Evolutionary conservation across 139 green algal species (phyloP).

Genomic region (Micractinium conductrix): DNA sequence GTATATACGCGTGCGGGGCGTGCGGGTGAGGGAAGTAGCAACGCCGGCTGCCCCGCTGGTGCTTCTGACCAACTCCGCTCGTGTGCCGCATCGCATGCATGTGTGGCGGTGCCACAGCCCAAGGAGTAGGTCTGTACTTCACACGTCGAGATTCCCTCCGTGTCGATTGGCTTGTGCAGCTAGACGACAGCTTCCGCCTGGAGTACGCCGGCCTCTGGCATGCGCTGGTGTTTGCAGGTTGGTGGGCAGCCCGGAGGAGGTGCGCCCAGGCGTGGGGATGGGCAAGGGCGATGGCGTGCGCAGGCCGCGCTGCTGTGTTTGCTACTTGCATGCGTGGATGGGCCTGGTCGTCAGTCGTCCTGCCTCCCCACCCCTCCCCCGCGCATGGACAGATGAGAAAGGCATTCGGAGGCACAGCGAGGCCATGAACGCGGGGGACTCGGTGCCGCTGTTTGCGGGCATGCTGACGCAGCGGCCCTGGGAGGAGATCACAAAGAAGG

Average conservation of each 20-base stretch:
- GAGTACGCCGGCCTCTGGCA: conserved; percentile 85
- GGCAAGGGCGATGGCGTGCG: background rate
- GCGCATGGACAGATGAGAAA: conserved; percentile 57
- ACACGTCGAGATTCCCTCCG: no score
- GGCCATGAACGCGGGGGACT: conserved; percentile 86
- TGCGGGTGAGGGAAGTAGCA: no score
- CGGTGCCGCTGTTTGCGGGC: conserved; percentile 81
- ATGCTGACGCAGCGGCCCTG: conserved; percentile 91
- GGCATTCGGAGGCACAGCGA: conserved; percentile 70
- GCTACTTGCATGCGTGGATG: no score
- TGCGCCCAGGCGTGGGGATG: background rate
- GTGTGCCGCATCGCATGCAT: no score
- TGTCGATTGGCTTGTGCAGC: no score
- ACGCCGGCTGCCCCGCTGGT: no score
- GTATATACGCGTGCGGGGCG: no score
- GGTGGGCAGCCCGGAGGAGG: background rate
- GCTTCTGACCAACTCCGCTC: no score
- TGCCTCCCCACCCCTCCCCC: background rate
- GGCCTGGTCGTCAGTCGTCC: no score
- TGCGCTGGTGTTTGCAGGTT: conserved; percentile 77
- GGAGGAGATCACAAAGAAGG: conserved; percentile 69
- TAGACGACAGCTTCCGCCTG: conserved; percentile 66
- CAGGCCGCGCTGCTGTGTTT: no score
- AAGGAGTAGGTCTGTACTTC: no score
- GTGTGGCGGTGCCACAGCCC: no score